phyloP scores from a whole-genome alignment of 1,284 basidiomycete species.

The Leucoagaricus sp. region DNA sequence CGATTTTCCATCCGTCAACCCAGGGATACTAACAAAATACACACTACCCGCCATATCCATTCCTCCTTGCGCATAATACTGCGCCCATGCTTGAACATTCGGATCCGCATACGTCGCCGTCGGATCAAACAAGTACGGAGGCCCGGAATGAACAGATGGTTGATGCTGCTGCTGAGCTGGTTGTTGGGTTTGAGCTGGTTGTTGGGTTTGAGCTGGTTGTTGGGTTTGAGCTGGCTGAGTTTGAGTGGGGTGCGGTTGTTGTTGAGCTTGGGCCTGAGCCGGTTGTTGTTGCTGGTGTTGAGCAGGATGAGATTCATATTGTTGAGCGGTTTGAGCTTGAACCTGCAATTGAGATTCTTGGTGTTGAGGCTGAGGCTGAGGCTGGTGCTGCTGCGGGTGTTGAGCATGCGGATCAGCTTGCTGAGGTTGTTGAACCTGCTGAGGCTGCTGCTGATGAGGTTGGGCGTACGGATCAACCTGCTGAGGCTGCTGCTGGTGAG shows the following conservation, averaged over 20 bases:
- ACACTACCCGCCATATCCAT: conserved; percentile 68
- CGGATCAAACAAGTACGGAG: conserved; percentile 73
- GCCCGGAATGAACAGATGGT: conserved; percentile 40
- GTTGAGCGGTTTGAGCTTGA: conserved; percentile 23
- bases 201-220: conserved; percentile 27
- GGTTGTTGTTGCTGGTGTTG: conserved; percentile 19
- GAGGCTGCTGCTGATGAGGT: conserved; percentile 21
- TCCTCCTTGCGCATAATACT: conserved; percentile 77
- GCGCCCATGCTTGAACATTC: conserved; percentile 80
- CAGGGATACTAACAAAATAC: conserved; percentile 75
- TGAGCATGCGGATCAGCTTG: too few relatives aligned
- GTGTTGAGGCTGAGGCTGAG: conserved; percentile 10
- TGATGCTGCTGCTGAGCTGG: conserved; percentile 27
- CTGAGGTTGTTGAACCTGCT: conserved; percentile 18
- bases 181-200: conserved; percentile 23
- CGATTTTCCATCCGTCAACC: conserved; percentile 49
- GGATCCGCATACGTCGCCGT: conserved; percentile 64
- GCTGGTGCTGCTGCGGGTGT: background rate
- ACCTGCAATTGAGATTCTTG: conserved; percentile 16
- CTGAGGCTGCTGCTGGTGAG: conserved; percentile 21
- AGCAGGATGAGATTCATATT: conserved; percentile 13
- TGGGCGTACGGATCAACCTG: too few relatives aligned
- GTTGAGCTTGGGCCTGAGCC: conserved; percentile 7
- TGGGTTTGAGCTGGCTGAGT: conserved; percentile 18
- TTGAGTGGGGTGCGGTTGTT: too few relatives aligned